Percentiles rank a stretch among this genome's conserved stretches.
Conservation (phyloP, 257 asterid species). For the Solanum peruvianum region DNA sequence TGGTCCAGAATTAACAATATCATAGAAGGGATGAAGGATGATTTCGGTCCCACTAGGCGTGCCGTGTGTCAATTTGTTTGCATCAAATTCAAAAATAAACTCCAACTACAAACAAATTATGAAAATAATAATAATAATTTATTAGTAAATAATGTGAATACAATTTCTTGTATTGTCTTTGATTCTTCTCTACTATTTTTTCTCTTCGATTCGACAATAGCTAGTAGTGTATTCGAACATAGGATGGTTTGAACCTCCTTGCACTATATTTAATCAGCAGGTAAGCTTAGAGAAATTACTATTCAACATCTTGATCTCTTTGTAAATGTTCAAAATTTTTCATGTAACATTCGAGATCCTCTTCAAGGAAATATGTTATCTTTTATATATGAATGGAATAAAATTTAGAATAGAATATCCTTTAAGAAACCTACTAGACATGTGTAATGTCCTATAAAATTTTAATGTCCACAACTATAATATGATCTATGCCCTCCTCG, state of each 20-base stretch:
- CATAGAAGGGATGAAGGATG: not conserved
- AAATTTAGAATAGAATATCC: too few relatives aligned
- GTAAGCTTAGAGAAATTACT: not conserved
- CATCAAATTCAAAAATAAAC: not conserved
- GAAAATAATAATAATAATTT: too few relatives aligned
- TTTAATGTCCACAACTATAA: too few relatives aligned
- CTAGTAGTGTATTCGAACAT: too few relatives aligned
- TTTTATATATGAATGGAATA: too few relatives aligned
- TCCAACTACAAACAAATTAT: not conserved
- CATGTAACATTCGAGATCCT: not conserved
- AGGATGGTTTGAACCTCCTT: not conserved
- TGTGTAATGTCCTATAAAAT: too few relatives aligned
- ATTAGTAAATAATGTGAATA: not conserved
- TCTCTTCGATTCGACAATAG: too few relatives aligned
- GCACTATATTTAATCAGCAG: too few relatives aligned
- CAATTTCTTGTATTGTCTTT: not conserved
- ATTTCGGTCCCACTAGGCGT: not conserved
- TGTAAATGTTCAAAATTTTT: too few relatives aligned
- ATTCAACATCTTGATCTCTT: not conserved
- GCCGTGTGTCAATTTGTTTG: not conserved
- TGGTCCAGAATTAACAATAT: not conserved
- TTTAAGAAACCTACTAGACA: too few relatives aligned
- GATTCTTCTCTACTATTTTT: not conserved
- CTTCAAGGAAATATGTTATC: too few relatives aligned
- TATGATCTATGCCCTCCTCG: accelerated